Base-by-base conservation (phyloP, 2,329 filamentous ascomycete genomes). In the Beauveria sp. region DNA sequence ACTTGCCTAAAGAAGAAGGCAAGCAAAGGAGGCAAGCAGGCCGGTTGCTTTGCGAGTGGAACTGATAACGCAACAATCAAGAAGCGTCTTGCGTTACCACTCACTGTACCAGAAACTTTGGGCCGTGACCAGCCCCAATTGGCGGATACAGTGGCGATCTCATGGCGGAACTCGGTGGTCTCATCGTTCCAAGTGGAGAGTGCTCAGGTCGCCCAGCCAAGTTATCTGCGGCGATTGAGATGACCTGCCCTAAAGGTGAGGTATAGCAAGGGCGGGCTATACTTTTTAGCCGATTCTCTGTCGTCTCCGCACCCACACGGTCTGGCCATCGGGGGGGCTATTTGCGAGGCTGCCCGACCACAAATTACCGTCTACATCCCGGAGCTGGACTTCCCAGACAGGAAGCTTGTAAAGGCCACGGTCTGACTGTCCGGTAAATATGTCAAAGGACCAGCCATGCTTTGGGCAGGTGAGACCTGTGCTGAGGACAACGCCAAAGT, bases 401-500 rank as follows among this genome's bases (percentile, higher is more conserved):
- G 79, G 79, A 10, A 90, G 73, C 62, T 75, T 80, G 67, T 90
- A 90, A 51, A 72, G 81, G 1, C 81, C 85, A 0, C 85, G 79
- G 68, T 90, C 87, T 1, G 79, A 79, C 66, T 76, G 76, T 0
- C 87, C 87, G 0, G 86, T 83, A 57, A 84, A 82, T 2, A 90
- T 66, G 68, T 90, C 87, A 70, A 90, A 90, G 0, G 85, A 86
- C 87, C 87, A 90, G 5, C 78, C 83, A 63, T 90, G 87, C 64
- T 88, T 88, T 0, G 86, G 85, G 69, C 87, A 90, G 0, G 79
- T 81, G 3, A 90, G 73, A 0, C 86, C 87, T 0, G 84, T 79
- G 59, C 84, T 87, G 7, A 88, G 70, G 5, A 80, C 76, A 2
- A 88, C 73, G 0, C 87, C 87, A 68, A 89, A 90, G 63, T 90